Conservation (phyloP, 23 red algal genomes). For the Gracilaria caudata region DNA sequence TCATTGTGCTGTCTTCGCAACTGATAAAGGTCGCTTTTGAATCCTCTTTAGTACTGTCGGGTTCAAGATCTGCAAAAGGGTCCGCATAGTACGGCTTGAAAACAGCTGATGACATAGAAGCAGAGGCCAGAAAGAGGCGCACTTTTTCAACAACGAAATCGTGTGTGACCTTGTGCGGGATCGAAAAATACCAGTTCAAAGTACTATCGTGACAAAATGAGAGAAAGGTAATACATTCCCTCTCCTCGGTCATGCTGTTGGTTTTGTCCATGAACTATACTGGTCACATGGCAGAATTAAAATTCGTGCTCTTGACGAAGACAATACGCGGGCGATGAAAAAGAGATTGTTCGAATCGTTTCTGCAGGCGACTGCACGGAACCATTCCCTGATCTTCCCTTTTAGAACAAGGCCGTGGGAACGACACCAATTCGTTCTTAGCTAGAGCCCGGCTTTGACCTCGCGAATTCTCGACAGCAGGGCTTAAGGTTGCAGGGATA, state of each 20-base stretch:
- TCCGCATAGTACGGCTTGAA: slow-evolving; percentile 21
- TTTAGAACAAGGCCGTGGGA: no score
- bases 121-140: neutral
- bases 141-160: slow-evolving; percentile 1
- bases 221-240: neutral
- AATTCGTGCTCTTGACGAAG: neutral
- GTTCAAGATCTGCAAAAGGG: neutral
- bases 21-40: neutral
- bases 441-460: no score
- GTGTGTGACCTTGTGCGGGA: slow-evolving; percentile 9
- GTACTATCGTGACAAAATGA: neutral
- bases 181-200: neutral
- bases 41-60: neutral
- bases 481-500: no score
- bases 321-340: neutral
- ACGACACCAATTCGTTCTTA: no score
- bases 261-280: neutral
- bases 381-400: neutral
- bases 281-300: slow-evolving; percentile 3
- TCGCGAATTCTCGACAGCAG: no score
- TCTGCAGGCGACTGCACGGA: neutral
- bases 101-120: slow-evolving; percentile 16
- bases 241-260: neutral
- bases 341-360: neutral
- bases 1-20: slow-evolving; percentile 10